phyloP scores from a whole-genome alignment of 345 rosid genomes.

The Toxicodendron radicans region DNA sequence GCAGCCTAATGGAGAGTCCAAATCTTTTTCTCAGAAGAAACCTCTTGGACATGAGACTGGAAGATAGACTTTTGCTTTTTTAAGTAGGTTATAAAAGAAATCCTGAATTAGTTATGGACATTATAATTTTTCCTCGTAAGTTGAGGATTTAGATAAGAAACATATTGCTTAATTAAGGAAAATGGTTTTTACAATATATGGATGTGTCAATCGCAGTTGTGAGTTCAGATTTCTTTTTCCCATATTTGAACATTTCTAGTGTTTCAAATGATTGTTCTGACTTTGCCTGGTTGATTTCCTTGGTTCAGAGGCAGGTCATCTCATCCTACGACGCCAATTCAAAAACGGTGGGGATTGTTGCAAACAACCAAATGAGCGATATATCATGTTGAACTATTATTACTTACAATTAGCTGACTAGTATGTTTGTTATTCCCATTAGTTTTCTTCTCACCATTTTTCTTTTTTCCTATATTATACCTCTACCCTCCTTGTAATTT shows the following conservation, averaged over 20 bases:
- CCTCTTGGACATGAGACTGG: not conserved
- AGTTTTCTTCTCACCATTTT: not conserved
- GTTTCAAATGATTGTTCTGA: slow-evolving; percentile 11
- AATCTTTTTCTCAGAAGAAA: not conserved
- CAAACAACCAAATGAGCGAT: slow-evolving; percentile 42
- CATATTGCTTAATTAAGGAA: not conserved
- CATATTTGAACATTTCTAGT: slow-evolving; percentile 5
- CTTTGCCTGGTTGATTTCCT: slow-evolving; percentile 31
- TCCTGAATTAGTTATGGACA: not conserved
- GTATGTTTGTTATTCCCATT: slow-evolving; percentile 7
- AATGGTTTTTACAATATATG: not conserved
- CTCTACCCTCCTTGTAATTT: not conserved
- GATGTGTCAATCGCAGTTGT: not conserved
- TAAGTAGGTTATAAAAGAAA: not conserved
- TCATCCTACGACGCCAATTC: slow-evolving; percentile 44
- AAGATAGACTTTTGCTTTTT: not conserved
- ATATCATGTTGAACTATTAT: slow-evolving; percentile 37
- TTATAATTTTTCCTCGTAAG: not conserved
- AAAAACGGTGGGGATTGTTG: slow-evolving; percentile 35
- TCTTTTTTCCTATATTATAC: not conserved
- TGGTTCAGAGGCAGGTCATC: slow-evolving; percentile 50
- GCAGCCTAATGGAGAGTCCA: not conserved
- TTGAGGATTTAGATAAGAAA: not conserved
- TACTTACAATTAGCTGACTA: slow-evolving; percentile 22
- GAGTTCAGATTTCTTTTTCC: not conserved